A percentile compares a stretch with the other conserved stretches of the same genome.
These are phyloP conservation scores for Fusarium odoratissimum DNA, from an alignment of 2,329 filamentous ascomycete species.

Conservation along the genomic window DNA sequence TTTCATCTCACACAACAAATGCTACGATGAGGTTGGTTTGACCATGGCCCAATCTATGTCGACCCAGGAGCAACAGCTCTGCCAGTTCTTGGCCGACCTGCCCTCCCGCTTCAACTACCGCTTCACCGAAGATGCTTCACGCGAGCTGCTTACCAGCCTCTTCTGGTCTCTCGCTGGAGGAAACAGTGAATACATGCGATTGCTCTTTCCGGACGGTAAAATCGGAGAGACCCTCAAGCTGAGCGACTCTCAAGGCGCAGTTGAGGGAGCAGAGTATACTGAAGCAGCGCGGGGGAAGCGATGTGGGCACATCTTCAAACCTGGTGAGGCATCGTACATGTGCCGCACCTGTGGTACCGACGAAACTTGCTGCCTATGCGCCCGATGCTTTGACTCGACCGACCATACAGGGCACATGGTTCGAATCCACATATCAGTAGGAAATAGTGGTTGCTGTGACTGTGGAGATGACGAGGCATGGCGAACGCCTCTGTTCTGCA, in stretches of 20 bases:
- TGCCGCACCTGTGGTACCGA: constrained; percentile 95
- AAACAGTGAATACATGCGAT: constrained; percentile 76
- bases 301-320: constrained; percentile 97
- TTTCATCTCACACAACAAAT: constrained; percentile 3
- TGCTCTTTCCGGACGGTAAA: constrained; percentile 84
- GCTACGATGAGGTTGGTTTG: constrained; percentile 46
- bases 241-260: constrained; percentile 87
- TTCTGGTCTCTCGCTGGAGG: constrained; percentile 89
- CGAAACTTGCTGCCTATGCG: constrained; percentile 95
- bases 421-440: constrained; percentile 85
- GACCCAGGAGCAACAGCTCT: constrained; percentile 83
- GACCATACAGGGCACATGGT: constrained; percentile 96
- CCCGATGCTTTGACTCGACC: constrained; percentile 92
- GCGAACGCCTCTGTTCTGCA: constrained; percentile 87
- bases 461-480: constrained; percentile 97
- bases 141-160: constrained; percentile 79
- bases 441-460: constrained; percentile 96
- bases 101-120: constrained; percentile 79
- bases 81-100: constrained; percentile 81
- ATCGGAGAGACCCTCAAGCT: constrained; percentile 78
- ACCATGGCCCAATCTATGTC: constrained; percentile 67
- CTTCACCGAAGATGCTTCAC: constrained; percentile 77
- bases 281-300: constrained; percentile 90
- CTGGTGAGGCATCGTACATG: constrained; percentile 91
- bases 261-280: constrained; percentile 94